Evolutionary conservation across 352 stramenopile genomes (phyloP), one percentile per base, ranked within the genome.

Genomic region (Thalassiosira mediterranea): DNA sequence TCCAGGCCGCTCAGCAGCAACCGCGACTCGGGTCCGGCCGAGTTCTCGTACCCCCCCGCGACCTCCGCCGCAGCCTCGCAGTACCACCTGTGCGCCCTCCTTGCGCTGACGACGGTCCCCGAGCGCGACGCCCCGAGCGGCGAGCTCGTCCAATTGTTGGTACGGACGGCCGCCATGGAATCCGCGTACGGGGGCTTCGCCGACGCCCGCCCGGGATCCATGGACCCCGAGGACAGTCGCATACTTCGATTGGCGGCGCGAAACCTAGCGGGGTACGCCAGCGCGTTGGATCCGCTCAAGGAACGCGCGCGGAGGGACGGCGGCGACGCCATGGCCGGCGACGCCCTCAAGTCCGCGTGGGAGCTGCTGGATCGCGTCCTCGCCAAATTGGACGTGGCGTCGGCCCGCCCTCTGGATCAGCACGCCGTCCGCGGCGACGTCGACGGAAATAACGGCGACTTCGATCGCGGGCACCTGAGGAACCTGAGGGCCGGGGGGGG

Each of bases 201-300:
- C 38, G 59, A 89, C 54, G 81, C 83, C 21, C 62, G 73, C 34
- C 72, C 83, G 21, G 72, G 62, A 2, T 88, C 74, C 17, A 91
- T 94, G 86, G 88, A 94, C 72, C 86, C 86, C 21, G 88, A 94
- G 68, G 88, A 94, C 68, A 84, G 80, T 29, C 75, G 88, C 25
- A 94, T 94, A 42, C 69, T 94, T 42, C 88, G 90, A 59, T 72
- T 94, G 58, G 86, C 84, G 11, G 84, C 82, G 38, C 63, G 88
- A 49, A 93, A 93, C 60, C 67, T 94, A 44, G 84, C 88, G 8
- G 91, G 90, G 71, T 91, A 86, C 81, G 86, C 86, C 15, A 87
- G 78, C 8, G 90, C 82, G 4, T 76, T 94, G 15, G 69, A 90
- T 79, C 62, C 80, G 0, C 71, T 88, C 7, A 19, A 21, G 19